phyloP scores from a whole-genome alignment of 2,329 filamentous ascomycete species.

The Lecanosticta acicola region DNA sequence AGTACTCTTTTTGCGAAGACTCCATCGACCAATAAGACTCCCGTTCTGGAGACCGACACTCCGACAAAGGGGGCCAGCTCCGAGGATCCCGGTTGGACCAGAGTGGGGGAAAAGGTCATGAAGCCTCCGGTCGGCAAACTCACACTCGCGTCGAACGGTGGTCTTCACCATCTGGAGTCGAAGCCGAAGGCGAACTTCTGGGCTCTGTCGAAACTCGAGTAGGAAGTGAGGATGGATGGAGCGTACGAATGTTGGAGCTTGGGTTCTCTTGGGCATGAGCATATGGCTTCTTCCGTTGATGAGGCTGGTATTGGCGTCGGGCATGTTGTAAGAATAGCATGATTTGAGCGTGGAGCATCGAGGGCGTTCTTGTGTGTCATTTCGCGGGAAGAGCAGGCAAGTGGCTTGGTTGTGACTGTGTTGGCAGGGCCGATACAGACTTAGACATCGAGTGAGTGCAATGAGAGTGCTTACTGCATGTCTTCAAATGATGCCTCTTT shows the following conservation, averaged over 20 bases:
- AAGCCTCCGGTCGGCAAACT: constrained; percentile 13
- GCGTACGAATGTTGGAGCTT: not conserved
- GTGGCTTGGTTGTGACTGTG: too few species aligned
- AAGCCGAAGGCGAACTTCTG: constrained; percentile 16
- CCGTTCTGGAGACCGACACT: constrained; percentile 1
- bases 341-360: not conserved
- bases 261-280: not conserved
- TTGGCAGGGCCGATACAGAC: too few species aligned
- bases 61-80: constrained; percentile 4
- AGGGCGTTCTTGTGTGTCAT: not conserved
- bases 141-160: constrained; percentile 19
- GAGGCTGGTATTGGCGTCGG: too few species aligned
- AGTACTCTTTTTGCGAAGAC: constrained; percentile 3
- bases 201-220: constrained; percentile 9
- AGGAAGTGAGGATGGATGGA: not conserved
- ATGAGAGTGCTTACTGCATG: too few species aligned
- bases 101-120: constrained; percentile 17
- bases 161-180: constrained; percentile 18
- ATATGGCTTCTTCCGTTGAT: too few species aligned
- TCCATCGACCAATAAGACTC: not conserved
- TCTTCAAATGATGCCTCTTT: too few species aligned
- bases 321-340: not conserved
- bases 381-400: too few species aligned
- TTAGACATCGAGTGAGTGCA: too few species aligned
- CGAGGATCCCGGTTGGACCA: constrained; percentile 16